phyloP scores from a whole-genome alignment of 192 early-diverging fungal species.

The Dispira parvispora region DNA sequence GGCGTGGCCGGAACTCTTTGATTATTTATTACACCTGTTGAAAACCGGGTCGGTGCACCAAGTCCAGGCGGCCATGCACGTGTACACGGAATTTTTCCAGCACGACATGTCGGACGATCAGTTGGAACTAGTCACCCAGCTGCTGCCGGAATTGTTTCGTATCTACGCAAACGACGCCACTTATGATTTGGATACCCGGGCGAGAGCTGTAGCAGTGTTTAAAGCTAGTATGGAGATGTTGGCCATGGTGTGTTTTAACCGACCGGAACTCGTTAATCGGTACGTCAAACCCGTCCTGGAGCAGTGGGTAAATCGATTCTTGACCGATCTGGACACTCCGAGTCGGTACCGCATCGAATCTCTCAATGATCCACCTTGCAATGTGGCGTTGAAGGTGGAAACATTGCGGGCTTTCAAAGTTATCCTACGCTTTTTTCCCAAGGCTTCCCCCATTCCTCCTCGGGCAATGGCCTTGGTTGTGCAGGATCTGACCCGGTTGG shows the following conservation, averaged over 20 bases:
- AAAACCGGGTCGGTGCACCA: constrained; percentile 43
- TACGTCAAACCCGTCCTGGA: constrained; percentile 61
- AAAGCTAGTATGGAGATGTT: constrained; percentile 73
- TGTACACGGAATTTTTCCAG: constrained; percentile 63
- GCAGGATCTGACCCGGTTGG: not conserved
- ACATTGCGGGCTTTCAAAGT: constrained; percentile 22
- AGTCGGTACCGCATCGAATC: constrained; percentile 13
- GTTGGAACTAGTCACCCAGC: constrained; percentile 59
- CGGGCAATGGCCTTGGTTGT: not conserved
- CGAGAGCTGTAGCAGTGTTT: constrained; percentile 65
- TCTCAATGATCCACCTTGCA: constrained; percentile 14
- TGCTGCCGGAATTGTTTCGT: constrained; percentile 70
- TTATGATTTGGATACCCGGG: constrained; percentile 32
- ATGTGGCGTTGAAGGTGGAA: constrained; percentile 24
- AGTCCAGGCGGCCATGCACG: constrained; percentile 78
- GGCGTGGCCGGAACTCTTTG: constrained; percentile 78
- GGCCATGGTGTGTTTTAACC: constrained; percentile 57
- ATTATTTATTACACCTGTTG: constrained; percentile 48
- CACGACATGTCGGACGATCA: constrained; percentile 79
- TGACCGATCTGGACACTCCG: constrained; percentile 39
- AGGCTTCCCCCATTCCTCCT: not conserved
- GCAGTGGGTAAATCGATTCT: constrained; percentile 61
- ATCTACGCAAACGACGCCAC: constrained; percentile 49
- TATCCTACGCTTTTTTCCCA: constrained; percentile 7
- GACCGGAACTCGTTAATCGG: constrained; percentile 45